Conservation (phyloP, 208 protist species). For the Trypanosomatidae sp. region DNA sequence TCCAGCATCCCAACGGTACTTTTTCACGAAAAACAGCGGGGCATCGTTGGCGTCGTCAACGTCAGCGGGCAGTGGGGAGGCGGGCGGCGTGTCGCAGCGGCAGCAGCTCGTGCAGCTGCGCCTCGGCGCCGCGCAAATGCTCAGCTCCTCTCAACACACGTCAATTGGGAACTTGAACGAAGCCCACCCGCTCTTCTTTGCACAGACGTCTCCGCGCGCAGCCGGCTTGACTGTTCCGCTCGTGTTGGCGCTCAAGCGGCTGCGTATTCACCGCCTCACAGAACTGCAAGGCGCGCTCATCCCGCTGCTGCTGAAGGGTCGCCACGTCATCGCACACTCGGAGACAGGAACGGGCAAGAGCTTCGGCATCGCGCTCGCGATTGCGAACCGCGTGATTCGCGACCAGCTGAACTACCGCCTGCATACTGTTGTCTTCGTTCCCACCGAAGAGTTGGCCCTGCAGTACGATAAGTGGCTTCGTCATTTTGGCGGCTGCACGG, state of each 20-base stretch:
- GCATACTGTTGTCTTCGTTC: slow-evolving; percentile 86
- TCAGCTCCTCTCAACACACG: slow-evolving; percentile 54
- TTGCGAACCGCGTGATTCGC: slow-evolving; percentile 82
- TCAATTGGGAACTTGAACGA: slow-evolving; percentile 78
- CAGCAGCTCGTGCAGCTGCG: slow-evolving; percentile 69
- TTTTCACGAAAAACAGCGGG: slow-evolving; percentile 41
- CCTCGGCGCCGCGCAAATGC: slow-evolving; percentile 79
- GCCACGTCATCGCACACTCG: slow-evolving; percentile 89
- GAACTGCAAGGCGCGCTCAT: slow-evolving; percentile 87
- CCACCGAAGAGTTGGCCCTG: slow-evolving; percentile 81
- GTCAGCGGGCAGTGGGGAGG: too few relatives aligned
- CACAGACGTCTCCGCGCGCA: slow-evolving; percentile 63
- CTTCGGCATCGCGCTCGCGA: slow-evolving; percentile 87
- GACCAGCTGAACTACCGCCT: slow-evolving; percentile 87
- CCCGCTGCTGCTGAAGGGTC: slow-evolving; percentile 83
- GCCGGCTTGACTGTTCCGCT: slow-evolving; percentile 80
- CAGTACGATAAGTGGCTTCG: slow-evolving; percentile 92
- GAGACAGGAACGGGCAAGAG: slow-evolving; percentile 90
- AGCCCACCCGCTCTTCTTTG: slow-evolving; percentile 84
- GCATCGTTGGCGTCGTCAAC: not conserved
- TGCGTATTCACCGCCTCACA: slow-evolving; percentile 74
- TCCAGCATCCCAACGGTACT: slow-evolving; percentile 81
- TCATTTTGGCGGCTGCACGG: slow-evolving; percentile 78
- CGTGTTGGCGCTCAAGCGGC: slow-evolving; percentile 56
- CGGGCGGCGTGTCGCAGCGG: slow-evolving; percentile 30